Percentiles rank a stretch among this genome's conserved stretches.
Evolutionary conservation across 257 asterid genomes (phyloP).

Genomic region (Linaria vulgaris): DNA sequence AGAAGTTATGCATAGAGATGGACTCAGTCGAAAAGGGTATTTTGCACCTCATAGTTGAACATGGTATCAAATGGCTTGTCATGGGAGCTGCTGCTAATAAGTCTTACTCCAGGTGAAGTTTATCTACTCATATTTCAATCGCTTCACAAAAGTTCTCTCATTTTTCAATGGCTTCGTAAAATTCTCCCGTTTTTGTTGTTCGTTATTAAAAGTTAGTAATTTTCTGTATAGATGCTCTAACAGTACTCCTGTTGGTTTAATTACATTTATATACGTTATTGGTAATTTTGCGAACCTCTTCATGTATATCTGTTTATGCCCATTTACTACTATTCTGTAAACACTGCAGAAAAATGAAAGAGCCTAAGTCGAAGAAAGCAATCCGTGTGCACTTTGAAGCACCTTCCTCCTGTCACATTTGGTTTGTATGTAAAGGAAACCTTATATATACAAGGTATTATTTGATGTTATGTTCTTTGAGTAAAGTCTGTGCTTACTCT

Average conservation of each 20-base stretch:
- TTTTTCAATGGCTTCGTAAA: no score
- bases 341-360: constrained; percentile 73
- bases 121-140: no score
- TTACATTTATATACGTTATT: constrained; percentile 19
- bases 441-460: constrained; percentile 65
- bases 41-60: constrained; percentile 56
- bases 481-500: no score
- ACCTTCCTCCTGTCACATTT: constrained; percentile 69
- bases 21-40: constrained; percentile 72
- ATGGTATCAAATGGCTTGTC: constrained; percentile 68
- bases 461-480: constrained; percentile 11
- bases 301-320: neutral
- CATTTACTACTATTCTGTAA: constrained; percentile 9
- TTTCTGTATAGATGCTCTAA: no score
- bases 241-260: no score
- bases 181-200: no score
- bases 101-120: constrained; percentile 72
- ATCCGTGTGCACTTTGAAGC: constrained; percentile 65
- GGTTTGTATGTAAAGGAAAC: constrained; percentile 88
- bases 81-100: constrained; percentile 84
- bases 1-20: constrained; percentile 55
- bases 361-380: constrained; percentile 79
- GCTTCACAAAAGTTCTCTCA: no score
- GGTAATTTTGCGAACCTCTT: constrained; percentile 2
- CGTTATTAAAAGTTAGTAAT: no score